Evolutionary conservation across 1,284 basidiomycete species (phyloP).

Genomic region (Mycena sp.): DNA sequence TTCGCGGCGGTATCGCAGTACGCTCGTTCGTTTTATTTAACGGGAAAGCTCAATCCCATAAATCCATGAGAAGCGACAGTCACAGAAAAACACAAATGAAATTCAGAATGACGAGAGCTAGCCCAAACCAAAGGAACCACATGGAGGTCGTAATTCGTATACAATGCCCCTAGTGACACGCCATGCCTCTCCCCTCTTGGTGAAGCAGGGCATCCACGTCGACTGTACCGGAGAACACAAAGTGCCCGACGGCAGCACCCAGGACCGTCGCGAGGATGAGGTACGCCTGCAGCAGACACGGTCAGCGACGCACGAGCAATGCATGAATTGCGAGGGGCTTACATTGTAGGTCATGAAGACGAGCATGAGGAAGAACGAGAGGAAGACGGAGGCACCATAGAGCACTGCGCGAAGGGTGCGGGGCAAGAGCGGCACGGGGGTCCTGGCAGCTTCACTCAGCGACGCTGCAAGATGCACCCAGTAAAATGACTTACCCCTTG

Average conservation of each 20-base stretch:
- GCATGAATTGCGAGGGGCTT: no score
- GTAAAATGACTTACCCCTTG: no score
- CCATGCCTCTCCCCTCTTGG: slow-evolving; percentile 68
- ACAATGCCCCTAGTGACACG: slow-evolving; percentile 48
- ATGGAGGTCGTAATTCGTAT: no score
- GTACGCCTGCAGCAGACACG: slow-evolving; percentile 68
- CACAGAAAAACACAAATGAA: no score
- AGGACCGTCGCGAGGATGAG: slow-evolving; percentile 76
- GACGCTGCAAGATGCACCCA: no score
- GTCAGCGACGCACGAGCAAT: slow-evolving; percentile 11
- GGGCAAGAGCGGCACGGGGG: slow-evolving; percentile 55
- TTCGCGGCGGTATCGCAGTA: no score
- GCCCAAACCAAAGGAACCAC: no score
- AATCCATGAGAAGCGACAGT: no score
- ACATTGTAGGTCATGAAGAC: slow-evolving; percentile 91
- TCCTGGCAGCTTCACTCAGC: no score
- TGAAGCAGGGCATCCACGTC: slow-evolving; percentile 48
- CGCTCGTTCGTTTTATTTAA: no score
- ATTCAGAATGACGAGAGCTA: no score
- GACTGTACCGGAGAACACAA: slow-evolving; percentile 63
- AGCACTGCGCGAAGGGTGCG: slow-evolving; percentile 67
- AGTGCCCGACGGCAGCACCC: slow-evolving; percentile 79
- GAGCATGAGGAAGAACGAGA: slow-evolving; percentile 89
- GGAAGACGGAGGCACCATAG: slow-evolving; percentile 72
- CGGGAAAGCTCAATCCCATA: no score